phyloP scores from a whole-genome alignment of 306 rosid genomes.

The Vigna radiata region DNA sequence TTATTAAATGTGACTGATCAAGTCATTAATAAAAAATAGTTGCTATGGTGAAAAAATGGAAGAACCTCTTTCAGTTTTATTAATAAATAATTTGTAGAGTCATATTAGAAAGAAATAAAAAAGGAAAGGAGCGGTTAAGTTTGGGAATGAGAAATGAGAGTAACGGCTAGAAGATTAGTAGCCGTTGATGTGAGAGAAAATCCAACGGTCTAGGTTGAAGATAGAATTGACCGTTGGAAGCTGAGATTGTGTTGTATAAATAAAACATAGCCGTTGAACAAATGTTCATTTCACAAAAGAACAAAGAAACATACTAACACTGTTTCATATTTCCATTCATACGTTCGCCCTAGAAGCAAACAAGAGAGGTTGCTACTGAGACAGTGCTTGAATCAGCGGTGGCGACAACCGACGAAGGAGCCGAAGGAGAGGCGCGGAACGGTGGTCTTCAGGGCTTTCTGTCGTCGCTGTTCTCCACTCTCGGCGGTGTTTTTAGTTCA shows the following conservation, averaged over 20 bases:
- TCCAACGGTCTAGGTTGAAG: slow-evolving; percentile 28
- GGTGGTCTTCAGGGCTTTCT: slow-evolving; percentile 74
- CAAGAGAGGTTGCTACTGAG: neutral
- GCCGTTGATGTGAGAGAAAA: slow-evolving; percentile 37
- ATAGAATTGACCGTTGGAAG: slow-evolving; percentile 50
- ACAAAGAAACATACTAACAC: neutral
- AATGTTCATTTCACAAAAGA: slow-evolving; percentile 20
- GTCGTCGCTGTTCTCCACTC: slow-evolving; percentile 67
- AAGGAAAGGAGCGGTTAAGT: slow-evolving; percentile 37
- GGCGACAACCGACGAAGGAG: slow-evolving; percentile 66
- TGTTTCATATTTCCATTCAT: neutral
- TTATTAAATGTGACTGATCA: too few species aligned
- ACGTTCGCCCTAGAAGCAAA: neutral
- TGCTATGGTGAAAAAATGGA: neutral
- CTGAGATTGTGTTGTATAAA: neutral
- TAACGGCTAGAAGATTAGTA: slow-evolving; percentile 48
- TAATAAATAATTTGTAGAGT: neutral
- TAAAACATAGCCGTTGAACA: slow-evolving; percentile 20
- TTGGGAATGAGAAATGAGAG: neutral
- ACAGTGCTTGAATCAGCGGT: slow-evolving; percentile 45
- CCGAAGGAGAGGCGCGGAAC: slow-evolving; percentile 68
- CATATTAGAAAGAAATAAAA: neutral
- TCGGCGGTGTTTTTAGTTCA: slow-evolving; percentile 71
- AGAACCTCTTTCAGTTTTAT: neutral
- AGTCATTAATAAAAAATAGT: too few species aligned